A percentile compares a stretch with the other conserved stretches of the same genome.
phyloP scores from a whole-genome alignment of 2,329 filamentous ascomycete species.

The Tolypocladium inflatum region DNA sequence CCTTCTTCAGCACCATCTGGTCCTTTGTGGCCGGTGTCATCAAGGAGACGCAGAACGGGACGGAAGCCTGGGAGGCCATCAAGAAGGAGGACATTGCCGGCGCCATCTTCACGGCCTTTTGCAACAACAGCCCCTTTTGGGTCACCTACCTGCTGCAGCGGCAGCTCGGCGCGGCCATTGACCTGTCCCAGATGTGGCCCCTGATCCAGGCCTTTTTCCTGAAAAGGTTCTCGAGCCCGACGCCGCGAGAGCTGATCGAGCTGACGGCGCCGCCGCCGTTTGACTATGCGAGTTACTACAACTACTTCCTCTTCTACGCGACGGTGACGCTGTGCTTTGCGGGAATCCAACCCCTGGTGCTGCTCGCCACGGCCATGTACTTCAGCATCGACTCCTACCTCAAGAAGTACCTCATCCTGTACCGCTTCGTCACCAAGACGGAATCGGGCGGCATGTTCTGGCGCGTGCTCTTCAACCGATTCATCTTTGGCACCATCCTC shows the following conservation, averaged over 20 bases:
- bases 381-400: constrained; percentile 79
- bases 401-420: constrained; percentile 91
- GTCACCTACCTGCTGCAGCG: constrained; percentile 88
- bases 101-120: constrained; percentile 64
- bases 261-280: constrained; percentile 86
- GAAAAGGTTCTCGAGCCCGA: constrained; percentile 77
- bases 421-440: constrained; percentile 93
- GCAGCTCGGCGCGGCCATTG: constrained; percentile 86
- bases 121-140: constrained; percentile 83
- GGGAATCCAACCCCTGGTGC: constrained; percentile 75
- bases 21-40: constrained; percentile 60
- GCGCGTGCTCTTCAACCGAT: constrained; percentile 86
- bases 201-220: constrained; percentile 77
- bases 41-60: constrained; percentile 41
- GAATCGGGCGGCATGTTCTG: constrained; percentile 92
- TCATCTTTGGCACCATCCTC: constrained; percentile 73
- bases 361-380: constrained; percentile 82
- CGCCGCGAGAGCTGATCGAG: constrained; percentile 84
- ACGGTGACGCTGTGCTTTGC: constrained; percentile 83
- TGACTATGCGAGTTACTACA: constrained; percentile 95
- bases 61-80: constrained; percentile 61
- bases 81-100: constrained; percentile 51
- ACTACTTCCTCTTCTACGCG: constrained; percentile 91
- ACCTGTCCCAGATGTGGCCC: constrained; percentile 81
- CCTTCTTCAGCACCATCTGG: constrained; percentile 79